These are phyloP conservation scores for Colletotrichum sp. DNA, from an alignment of 2,329 filamentous ascomycete genomes.

Conservation along the genomic window DNA sequence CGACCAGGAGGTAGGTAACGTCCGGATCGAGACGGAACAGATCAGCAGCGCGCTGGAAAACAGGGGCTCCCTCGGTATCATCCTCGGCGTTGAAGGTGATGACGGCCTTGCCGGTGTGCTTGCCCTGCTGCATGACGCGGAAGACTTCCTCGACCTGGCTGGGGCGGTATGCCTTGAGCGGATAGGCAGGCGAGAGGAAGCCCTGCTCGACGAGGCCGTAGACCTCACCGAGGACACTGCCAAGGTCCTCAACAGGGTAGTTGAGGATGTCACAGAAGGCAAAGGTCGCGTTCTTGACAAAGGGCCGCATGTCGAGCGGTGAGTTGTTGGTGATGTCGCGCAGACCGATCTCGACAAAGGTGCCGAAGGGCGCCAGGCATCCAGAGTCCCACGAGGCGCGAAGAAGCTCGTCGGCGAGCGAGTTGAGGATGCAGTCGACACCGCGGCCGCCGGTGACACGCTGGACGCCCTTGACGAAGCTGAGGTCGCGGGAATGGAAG, in stretches of 20 bases:
- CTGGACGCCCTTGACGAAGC: constrained; percentile 30
- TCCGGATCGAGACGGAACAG: constrained; percentile 15
- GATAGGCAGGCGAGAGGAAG: constrained; percentile 5
- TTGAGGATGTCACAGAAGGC: constrained; percentile 33
- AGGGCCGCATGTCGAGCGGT: constrained; percentile 47
- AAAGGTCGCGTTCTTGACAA: constrained; percentile 40
- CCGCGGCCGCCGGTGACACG: constrained; percentile 26
- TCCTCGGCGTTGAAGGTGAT: background rate
- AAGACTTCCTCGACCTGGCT: constrained; percentile 39
- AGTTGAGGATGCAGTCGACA: constrained; percentile 38
- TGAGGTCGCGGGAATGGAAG: constrained; percentile 30
- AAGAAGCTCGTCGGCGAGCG: constrained; percentile 38
- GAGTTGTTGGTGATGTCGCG: constrained; percentile 40
- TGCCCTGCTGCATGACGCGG: constrained; percentile 41
- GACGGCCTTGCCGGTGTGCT: constrained; percentile 47
- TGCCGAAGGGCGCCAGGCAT: constrained; percentile 43
- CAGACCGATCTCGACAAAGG: constrained; percentile 47
- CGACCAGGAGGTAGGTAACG: constrained; percentile 32
- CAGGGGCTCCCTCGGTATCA: background rate
- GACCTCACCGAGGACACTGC: constrained; percentile 4
- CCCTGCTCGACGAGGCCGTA: background rate
- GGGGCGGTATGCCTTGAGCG: constrained; percentile 23
- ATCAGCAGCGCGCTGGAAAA: background rate
- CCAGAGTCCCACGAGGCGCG: constrained; percentile 36
- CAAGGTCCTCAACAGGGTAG: constrained; percentile 23